These are phyloP conservation scores for Botrytis galanthina DNA, from an alignment of 2,329 filamentous ascomycete species.

Conservation along the genomic window DNA sequence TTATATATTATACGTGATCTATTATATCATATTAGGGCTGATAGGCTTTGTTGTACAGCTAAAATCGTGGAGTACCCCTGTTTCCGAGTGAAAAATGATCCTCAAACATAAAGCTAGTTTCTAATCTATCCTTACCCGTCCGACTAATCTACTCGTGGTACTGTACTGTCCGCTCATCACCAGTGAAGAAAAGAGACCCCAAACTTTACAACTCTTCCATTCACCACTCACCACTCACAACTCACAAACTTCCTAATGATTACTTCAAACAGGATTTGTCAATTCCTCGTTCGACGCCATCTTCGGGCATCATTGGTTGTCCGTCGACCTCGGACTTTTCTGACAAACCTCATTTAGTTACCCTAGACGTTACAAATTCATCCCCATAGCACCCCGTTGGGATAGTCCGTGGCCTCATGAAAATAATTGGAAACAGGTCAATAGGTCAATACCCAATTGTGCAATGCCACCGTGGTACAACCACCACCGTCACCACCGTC, in stretches of 20 bases:
- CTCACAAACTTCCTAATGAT: background rate
- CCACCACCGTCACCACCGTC: background rate
- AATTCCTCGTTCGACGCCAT: background rate
- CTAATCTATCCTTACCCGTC: background rate
- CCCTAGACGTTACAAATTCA: constrained; percentile 32
- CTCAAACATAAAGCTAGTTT: constrained; percentile 36
- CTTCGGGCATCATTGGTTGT: constrained; percentile 21
- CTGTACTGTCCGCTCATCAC: constrained; percentile 8
- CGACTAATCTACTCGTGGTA: background rate
- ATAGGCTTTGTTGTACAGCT: constrained; percentile 34
- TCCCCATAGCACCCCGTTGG: constrained; percentile 17
- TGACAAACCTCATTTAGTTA: constrained; percentile 24
- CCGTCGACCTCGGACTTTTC: constrained; percentile 29
- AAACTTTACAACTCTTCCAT: background rate
- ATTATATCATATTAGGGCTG: constrained; percentile 32
- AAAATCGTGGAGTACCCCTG: constrained; percentile 31
- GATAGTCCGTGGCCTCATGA: constrained; percentile 24
- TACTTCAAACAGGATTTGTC: background rate
- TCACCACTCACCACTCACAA: background rate
- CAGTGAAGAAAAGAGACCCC: background rate
- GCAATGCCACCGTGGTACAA: background rate
- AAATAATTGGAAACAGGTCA: constrained; percentile 16
- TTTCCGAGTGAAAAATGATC: constrained; percentile 32
- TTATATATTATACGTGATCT: background rate
- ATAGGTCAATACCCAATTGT: constrained; percentile 6